Evolutionary conservation across 345 rosid species (phyloP).

Genomic region (Zanthoxylum bungeanum): DNA sequence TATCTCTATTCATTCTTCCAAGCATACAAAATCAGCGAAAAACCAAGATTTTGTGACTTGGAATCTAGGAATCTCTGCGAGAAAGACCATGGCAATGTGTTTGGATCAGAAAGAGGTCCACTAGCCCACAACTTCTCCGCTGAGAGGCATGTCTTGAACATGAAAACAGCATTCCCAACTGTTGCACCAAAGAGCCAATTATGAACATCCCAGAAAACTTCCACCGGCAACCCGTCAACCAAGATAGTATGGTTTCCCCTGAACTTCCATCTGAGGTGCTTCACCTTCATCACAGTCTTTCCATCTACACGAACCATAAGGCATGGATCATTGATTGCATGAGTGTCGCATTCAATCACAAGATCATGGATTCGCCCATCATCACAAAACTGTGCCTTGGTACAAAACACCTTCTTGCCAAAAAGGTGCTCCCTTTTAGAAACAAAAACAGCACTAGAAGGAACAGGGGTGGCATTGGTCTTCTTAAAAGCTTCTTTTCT

Average conservation of each 20-base stretch:
- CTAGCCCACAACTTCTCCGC: conserved; percentile 72
- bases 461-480: conserved; percentile 38
- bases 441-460: conserved; percentile 47
- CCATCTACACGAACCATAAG: conserved; percentile 75
- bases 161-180: conserved; percentile 75
- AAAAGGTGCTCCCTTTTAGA: conserved; percentile 81
- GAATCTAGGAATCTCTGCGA: conserved; percentile 65
- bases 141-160: conserved; percentile 81
- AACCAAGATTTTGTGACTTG: conserved; percentile 61
- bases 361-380: conserved; percentile 66
- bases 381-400: conserved; percentile 70
- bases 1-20: conserved; percentile 84
- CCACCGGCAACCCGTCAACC: conserved; percentile 72
- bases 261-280: conserved; percentile 81
- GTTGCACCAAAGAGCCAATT: conserved; percentile 81
- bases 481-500: conserved; percentile 84
- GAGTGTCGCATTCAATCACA: conserved; percentile 63
- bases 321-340: conserved; percentile 53
- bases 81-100: conserved; percentile 46
- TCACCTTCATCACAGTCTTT: conserved; percentile 74
- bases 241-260: conserved; percentile 75
- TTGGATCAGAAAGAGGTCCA: conserved; percentile 48
- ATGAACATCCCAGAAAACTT: conserved; percentile 93
- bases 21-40: conserved; percentile 77
- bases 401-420: conserved; percentile 65